A percentile compares a stretch with the other conserved stretches of the same genome.
These are phyloP conservation scores for Carex pumila DNA, from an alignment of 176 grass and related monocot genomes.

Conservation along the genomic window DNA sequence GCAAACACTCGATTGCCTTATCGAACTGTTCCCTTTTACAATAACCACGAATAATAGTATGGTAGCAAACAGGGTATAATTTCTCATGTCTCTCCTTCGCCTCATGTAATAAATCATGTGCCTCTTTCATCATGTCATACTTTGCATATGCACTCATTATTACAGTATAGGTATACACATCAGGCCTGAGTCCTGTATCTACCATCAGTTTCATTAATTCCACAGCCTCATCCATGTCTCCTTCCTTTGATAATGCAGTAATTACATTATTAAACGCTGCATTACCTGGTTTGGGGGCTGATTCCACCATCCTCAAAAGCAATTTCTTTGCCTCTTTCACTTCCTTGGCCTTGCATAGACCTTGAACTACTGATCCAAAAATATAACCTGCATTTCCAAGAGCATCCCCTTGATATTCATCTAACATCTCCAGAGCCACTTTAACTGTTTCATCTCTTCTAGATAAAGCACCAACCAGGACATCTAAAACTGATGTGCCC, in stretches of 20 bases:
- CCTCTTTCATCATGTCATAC: constrained; percentile 76
- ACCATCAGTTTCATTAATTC: constrained; percentile 60
- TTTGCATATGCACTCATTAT: constrained; percentile 81
- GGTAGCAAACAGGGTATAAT: constrained; percentile 54
- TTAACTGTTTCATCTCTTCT: constrained; percentile 59
- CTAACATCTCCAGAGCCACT: constrained; percentile 52
- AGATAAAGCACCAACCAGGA: constrained; percentile 44
- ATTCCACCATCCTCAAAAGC: constrained; percentile 62
- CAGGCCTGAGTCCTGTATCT: constrained; percentile 52
- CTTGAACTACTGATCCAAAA: constrained; percentile 63
- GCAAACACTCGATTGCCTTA: constrained; percentile 75
- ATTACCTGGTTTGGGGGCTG: constrained; percentile 60
- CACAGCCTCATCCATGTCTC: constrained; percentile 70
- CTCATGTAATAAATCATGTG: constrained; percentile 54
- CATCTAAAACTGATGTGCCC: constrained; percentile 36
- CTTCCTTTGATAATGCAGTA: constrained; percentile 56
- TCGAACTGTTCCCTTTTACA: constrained; percentile 84
- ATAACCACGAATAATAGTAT: constrained; percentile 86
- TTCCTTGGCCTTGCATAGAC: constrained; percentile 57
- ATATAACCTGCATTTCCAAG: constrained; percentile 56
- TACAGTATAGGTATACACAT: constrained; percentile 83
- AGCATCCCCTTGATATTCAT: constrained; percentile 49
- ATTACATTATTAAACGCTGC: constrained; percentile 84
- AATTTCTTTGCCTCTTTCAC: constrained; percentile 53
- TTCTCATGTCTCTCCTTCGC: constrained; percentile 64